Base-by-base conservation (phyloP, 331 rosid genomes). In the Pyracantha coccinea region DNA sequence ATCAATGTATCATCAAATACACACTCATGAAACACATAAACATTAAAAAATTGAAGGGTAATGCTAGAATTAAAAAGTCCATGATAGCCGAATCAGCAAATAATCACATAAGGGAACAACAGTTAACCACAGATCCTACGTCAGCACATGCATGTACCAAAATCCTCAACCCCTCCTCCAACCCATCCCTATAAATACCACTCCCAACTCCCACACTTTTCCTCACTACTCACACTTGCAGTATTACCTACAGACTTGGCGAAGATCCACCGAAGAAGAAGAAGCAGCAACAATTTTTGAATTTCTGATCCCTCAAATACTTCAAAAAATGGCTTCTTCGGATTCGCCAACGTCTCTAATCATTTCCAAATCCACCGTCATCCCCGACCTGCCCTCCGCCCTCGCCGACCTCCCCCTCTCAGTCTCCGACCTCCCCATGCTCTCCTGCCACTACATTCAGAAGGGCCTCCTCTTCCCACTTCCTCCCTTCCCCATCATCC, bases 381-480 rank as follows among this genome's bases (percentile, higher is more conserved):
- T 73, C 76, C 98, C 98, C 7, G 86, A 89, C 80, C 83, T 69
- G n/a, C 83, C 66, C 3, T 93, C 97, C 29, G 41, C 83, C 6
- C 19, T 89, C 4, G 69, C 59, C 15, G 82, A 83, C 81, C 83
- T 93, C 12, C 87, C 88, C 80, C 98, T 93, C 85, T 89, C 97
- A 20, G 97, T 93, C 69, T 93, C 98, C n/a, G 98, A 93, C 77
- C 96, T 93, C 10, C 91, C 97, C 32, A 93, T 93, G 97, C 86
- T 93, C 5, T 91, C 98, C 10, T 88, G 97, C 71, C 96, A 93
- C 77, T 94, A 94, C 77, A 94, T 94, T 82, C 99, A 94, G 66
- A 94, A 94, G 28, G 99, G 99, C 0, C 79, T 90, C 61, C 93
- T 94, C 79, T 94, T 93, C 84, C 81, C 96, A 8, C 76, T 69